Conservation (phyloP, 2,329 filamentous ascomycete genomes). For the Emergomyces pasteurianus region DNA sequence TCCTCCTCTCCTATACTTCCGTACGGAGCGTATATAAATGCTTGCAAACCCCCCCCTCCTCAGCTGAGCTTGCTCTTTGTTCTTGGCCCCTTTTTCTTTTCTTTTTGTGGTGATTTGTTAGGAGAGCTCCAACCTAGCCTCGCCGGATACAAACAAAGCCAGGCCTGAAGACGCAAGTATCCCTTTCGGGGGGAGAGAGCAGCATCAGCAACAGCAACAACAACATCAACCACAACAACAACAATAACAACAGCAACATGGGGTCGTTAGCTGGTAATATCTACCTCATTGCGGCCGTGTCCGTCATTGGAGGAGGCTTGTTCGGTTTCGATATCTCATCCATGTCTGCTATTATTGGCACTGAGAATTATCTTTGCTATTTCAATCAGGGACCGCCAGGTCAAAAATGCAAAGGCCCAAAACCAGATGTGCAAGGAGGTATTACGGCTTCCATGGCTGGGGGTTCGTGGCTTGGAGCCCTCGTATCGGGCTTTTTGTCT, state of each 20-base stretch:
- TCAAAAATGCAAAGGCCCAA: slow-evolving; percentile 36
- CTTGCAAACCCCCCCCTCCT: neutral
- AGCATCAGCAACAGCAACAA: no score
- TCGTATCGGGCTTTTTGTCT: slow-evolving; percentile 43
- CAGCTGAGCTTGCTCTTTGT: neutral
- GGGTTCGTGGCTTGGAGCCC: slow-evolving; percentile 54
- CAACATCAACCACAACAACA: no score
- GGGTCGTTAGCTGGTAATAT: slow-evolving; percentile 35
- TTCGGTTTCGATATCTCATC: slow-evolving; percentile 72
- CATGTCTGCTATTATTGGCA: slow-evolving; percentile 58
- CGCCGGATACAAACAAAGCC: neutral
- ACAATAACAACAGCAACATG: neutral
- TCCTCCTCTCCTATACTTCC: no score
- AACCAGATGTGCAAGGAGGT: slow-evolving; percentile 44
- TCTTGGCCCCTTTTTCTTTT: neutral
- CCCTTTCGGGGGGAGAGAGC: neutral
- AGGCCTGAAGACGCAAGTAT: neutral
- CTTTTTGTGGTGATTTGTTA: neutral
- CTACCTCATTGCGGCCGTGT: slow-evolving; percentile 47
- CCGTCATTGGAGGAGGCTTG: slow-evolving; percentile 53
- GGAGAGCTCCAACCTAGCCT: no score
- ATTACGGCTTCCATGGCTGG: slow-evolving; percentile 66
- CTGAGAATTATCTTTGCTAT: slow-evolving; percentile 57
- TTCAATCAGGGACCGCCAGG: slow-evolving; percentile 45
- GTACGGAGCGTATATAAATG: neutral